phyloP scores from a whole-genome alignment of 129 eudicot genomes.

The Flaveria bidentis region DNA sequence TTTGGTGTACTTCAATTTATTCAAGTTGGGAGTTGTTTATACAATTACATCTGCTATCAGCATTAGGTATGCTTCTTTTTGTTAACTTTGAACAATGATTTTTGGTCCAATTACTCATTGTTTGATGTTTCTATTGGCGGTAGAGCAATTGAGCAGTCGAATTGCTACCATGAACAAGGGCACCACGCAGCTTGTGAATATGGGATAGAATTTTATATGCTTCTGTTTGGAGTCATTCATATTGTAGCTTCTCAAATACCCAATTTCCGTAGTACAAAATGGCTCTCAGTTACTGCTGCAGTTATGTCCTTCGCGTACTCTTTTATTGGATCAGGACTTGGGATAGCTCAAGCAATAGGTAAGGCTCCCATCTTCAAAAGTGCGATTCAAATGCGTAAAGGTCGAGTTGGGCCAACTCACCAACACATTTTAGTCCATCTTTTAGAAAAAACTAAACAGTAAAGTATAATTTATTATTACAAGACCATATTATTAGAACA shows the following conservation, averaged over 20 bases:
- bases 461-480: neutral
- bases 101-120: neutral
- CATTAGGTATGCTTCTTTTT: conserved; percentile 46
- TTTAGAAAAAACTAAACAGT: too few relatives aligned
- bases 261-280: conserved; percentile 53
- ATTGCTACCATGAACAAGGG: conserved; percentile 73
- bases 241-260: conserved; percentile 74
- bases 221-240: conserved; percentile 73
- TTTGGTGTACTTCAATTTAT: conserved; percentile 45
- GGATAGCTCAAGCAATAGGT: conserved; percentile 68
- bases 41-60: conserved; percentile 72
- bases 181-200: conserved; percentile 56
- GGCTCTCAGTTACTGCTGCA: conserved; percentile 83
- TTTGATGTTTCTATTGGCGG: conserved; percentile 3
- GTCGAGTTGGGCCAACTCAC: neutral
- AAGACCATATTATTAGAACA: neutral
- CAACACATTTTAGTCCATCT: neutral
- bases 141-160: conserved; percentile 80
- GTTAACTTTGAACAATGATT: neutral
- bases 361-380: conserved; percentile 12
- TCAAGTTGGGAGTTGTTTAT: conserved; percentile 66
- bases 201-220: conserved; percentile 49
- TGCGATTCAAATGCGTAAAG: neutral
- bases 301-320: conserved; percentile 81
- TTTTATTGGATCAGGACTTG: conserved; percentile 60